Evolutionary conservation across 1,284 basidiomycete species (phyloP), one percentile per base, ranked within the genome.

Genomic region (Acaromyces ingoldii): DNA sequence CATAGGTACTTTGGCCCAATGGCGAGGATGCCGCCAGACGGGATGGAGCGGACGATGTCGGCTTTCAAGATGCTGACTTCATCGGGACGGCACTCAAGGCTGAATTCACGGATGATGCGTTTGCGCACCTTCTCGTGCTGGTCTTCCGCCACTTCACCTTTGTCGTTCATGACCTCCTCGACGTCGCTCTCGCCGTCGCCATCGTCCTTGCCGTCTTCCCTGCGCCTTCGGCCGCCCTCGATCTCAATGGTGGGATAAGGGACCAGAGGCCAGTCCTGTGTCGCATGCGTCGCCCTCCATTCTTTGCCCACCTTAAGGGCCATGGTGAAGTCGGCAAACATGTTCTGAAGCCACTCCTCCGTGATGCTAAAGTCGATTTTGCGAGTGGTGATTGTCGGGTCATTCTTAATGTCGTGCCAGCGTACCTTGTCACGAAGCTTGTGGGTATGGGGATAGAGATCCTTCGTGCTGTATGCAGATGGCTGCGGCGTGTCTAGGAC

Each of bases 1-100:
- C 63, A 62, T 31, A 72, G 43, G 25, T 65, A 62, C 28, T 67
- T 54, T 25, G 68, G 57, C 4, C 63, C 60, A 34, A 72, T 57
- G 19, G 64, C 67, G 22, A 72, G 43, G 24, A 63, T 62, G 39
- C 70, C 70, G 26, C 56, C 57, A 19, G 60, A 56, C 22, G 67
- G 68, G 1, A 70, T 29, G 2, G 64, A 63, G 7, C 63, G 57
- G n/a, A 71, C 58, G 13, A 72, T 41, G 49, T 64, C 46, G 17
- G 57, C 57, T 49, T 69, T 59, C 55, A 62, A 49, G 22, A 67
- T 29, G 28, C 58, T 54, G 34, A 62, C 51, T 31, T 64, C 55
- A 13, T 62, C 54, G 7, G 41, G 13, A 28, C 7, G 21, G 26
- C 49, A 51, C 9, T 26, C 25, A 6, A 51, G 39, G 3, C 17